Percentiles rank a stretch among this genome's conserved stretches.
These are phyloP conservation scores for Eudorina sp. DNA, from an alignment of 139 green algal genomes.

Conservation along the genomic window DNA sequence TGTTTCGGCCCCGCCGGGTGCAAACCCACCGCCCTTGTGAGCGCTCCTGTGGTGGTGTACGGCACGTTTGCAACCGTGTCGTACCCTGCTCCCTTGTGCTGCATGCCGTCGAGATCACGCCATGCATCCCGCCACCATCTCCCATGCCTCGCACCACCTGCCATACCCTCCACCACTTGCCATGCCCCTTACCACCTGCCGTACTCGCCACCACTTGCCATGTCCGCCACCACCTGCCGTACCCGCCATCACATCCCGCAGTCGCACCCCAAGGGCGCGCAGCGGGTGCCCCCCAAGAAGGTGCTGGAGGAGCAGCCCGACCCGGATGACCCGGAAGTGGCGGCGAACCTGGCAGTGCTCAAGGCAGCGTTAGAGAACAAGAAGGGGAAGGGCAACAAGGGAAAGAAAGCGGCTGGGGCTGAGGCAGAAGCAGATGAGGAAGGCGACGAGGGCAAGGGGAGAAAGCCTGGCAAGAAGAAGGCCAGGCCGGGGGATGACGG, in stretches of 20 bases:
- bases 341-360: constrained; percentile 12
- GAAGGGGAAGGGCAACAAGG: constrained; percentile 3
- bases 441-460: constrained; percentile 6
- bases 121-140: too few relatives aligned
- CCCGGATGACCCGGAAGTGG: constrained; percentile 2
- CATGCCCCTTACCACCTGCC: not conserved
- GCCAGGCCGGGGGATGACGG: not conserved
- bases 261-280: constrained; percentile 45
- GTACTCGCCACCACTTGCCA: not conserved
- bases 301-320: not conserved
- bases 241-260: not conserved
- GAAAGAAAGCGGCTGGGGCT: constrained; percentile 10
- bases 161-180: too few relatives aligned
- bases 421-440: not conserved
- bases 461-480: not conserved
- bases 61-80: too few relatives aligned
- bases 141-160: too few relatives aligned
- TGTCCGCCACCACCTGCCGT: not conserved
- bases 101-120: too few relatives aligned
- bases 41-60: too few relatives aligned
- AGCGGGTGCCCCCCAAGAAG: constrained; percentile 33
- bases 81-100: too few relatives aligned
- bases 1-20: too few relatives aligned
- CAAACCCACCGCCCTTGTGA: too few relatives aligned
- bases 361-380: constrained; percentile 21